A percentile compares a stretch with the other conserved stretches of the same genome.
Conservation (phyloP, 768 basidiomycete species). For the Cystoderma amianthinum region DNA sequence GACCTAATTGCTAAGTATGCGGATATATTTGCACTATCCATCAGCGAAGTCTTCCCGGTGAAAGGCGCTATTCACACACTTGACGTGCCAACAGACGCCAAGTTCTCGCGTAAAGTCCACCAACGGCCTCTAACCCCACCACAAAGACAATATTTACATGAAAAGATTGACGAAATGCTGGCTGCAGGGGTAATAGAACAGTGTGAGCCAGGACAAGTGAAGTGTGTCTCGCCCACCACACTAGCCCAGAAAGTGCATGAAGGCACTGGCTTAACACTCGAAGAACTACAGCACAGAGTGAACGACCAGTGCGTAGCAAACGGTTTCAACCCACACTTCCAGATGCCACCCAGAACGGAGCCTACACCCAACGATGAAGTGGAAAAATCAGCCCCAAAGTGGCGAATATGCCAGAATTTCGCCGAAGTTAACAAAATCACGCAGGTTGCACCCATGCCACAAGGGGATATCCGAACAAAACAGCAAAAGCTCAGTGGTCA, state of each 20-base stretch:
- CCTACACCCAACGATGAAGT: not conserved
- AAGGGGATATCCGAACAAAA: constrained; percentile 32
- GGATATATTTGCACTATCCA: constrained; percentile 29
- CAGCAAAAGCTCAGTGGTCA: constrained; percentile 28
- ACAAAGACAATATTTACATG: constrained; percentile 21
- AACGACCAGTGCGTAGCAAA: constrained; percentile 23
- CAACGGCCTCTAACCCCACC: constrained; percentile 22
- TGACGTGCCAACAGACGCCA: constrained; percentile 17
- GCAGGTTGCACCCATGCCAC: constrained; percentile 19
- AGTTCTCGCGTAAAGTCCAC: constrained; percentile 21
- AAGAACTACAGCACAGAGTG: constrained; percentile 23
- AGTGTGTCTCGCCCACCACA: constrained; percentile 23
- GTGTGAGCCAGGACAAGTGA: constrained; percentile 21
- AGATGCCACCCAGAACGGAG: constrained; percentile 13
- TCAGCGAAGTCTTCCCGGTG: constrained; percentile 27
- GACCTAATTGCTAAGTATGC: constrained; percentile 21
- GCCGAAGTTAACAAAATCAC: constrained; percentile 21
- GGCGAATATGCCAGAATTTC: constrained; percentile 31
- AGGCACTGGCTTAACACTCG: constrained; percentile 16
- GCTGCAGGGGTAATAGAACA: constrained; percentile 23
- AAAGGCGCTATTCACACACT: constrained; percentile 22
- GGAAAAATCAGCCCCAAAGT: constrained; percentile 13
- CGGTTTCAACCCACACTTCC: constrained; percentile 12
- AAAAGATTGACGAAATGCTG: constrained; percentile 24
- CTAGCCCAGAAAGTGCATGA: constrained; percentile 29